Percentiles rank a stretch among this genome's conserved stretches.
Conservation (phyloP, 2,329 filamentous ascomycete genomes). For the Trichophyton mentagrophytes region DNA sequence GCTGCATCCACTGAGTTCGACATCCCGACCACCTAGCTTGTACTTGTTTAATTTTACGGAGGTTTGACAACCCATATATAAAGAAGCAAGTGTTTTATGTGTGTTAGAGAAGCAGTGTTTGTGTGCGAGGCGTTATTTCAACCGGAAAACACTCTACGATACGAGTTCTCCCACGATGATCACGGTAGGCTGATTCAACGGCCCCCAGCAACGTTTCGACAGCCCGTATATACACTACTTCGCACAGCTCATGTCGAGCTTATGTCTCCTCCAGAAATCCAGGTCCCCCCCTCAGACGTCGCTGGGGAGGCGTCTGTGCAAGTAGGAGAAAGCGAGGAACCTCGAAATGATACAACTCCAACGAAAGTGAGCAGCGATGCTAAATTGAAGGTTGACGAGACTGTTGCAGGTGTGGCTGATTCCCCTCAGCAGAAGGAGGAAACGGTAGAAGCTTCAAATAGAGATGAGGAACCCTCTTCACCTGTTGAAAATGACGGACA, state of each 20-base stretch:
- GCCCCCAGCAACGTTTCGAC: not conserved
- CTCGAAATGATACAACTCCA: not conserved
- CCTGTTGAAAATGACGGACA: not conserved
- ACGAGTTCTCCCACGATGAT: not conserved
- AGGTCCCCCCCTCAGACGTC: slow-evolving; percentile 1
- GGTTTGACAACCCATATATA: not conserved
- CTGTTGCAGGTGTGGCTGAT: not conserved
- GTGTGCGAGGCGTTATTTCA: not conserved
- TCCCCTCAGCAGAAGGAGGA: not conserved
- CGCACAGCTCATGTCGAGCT: slow-evolving; percentile 9
- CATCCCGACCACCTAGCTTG: not conserved
- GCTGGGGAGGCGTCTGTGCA: not conserved
- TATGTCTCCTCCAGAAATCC: slow-evolving; percentile 9
- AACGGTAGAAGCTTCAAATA: not conserved
- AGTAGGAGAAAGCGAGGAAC: not conserved
- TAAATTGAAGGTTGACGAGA: not conserved
- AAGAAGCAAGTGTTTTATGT: not conserved
- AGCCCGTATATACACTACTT: not conserved
- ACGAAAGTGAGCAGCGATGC: not conserved
- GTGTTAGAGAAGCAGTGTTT: not conserved
- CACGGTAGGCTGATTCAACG: not conserved
- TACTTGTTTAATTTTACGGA: not conserved
- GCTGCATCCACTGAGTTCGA: too few species aligned
- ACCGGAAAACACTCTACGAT: not conserved
- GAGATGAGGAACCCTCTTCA: not conserved